Evolutionary conservation across 139 green algal genomes (phyloP).

Genomic region (Klebsormidium nitens): DNA sequence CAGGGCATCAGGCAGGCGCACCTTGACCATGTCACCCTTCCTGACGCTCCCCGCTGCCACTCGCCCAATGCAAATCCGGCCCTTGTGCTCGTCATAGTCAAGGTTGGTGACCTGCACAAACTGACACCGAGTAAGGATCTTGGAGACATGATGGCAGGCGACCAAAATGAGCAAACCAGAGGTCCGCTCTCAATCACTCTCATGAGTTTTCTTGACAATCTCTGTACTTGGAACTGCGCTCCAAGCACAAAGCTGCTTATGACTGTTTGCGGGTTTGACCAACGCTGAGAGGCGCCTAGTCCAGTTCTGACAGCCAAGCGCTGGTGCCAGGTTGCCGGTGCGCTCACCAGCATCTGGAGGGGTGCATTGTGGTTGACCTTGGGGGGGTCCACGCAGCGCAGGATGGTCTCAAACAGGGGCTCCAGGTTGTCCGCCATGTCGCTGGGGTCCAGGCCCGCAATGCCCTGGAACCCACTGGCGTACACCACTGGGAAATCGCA

Average conservation of each 20-base stretch:
- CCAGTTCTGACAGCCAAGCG: too few species aligned
- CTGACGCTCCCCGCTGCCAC: conserved; percentile 69
- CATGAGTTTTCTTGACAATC: too few species aligned
- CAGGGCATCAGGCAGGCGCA: conserved; percentile 2
- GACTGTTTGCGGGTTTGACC: too few species aligned
- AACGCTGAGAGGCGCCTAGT: too few species aligned
- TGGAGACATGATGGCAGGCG: too few species aligned
- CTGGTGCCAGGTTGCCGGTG: too few species aligned
- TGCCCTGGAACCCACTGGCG: conserved; percentile 82
- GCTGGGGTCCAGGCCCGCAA: conserved; percentile 63
- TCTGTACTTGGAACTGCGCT: too few species aligned
- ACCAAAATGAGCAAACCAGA: too few species aligned
- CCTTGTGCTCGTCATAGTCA: conserved; percentile 94
- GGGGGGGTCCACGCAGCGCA: conserved; percentile 66
- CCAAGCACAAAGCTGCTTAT: too few species aligned
- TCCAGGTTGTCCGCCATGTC: conserved; percentile 71
- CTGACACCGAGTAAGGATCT: too few species aligned
- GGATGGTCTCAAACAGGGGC: conserved; percentile 90
- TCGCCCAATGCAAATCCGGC: conserved; percentile 86
- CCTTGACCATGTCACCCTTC: conserved; percentile 49
- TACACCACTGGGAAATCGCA: conserved; percentile 78
- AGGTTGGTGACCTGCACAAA: conserved; percentile 88
- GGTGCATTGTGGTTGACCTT: conserved; percentile 59
- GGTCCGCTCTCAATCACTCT: too few species aligned
- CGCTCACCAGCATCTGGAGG: conserved; percentile 82